phyloP scores from a whole-genome alignment of 2,329 filamentous ascomycete genomes.

The Gaeumannomyces tritici region DNA sequence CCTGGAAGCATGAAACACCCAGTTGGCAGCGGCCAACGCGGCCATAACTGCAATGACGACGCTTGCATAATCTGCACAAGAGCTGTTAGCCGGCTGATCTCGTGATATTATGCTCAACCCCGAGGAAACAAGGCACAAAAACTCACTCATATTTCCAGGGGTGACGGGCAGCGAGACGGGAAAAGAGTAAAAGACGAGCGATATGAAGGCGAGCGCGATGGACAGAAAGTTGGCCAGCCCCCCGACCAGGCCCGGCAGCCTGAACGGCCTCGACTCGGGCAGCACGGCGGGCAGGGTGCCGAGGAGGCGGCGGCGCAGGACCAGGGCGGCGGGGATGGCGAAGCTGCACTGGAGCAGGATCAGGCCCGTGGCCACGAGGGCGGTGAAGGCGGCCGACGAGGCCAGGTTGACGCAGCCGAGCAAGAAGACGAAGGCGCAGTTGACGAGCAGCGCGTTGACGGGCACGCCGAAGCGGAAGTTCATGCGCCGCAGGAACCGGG shows the following conservation, averaged over 20 bases:
- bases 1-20: neutral
- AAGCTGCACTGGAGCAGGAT: conserved; percentile 36
- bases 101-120: neutral
- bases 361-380: conserved; percentile 25
- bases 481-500: neutral
- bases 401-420: conserved; percentile 33
- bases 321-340: conserved; percentile 21
- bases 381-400: conserved; percentile 32
- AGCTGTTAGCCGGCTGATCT: neutral
- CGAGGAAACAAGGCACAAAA: neutral
- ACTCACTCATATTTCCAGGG: neutral
- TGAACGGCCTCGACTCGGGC: neutral
- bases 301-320: neutral
- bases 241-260: neutral
- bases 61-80: neutral
- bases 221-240: neutral
- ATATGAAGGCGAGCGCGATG: neutral
- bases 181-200: neutral
- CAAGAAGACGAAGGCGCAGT: conserved; percentile 23
- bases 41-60: neutral
- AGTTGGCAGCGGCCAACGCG: neutral
- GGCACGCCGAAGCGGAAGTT: neutral
- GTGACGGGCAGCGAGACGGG: neutral
- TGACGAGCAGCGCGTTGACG: conserved; percentile 11
- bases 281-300: neutral